These are phyloP conservation scores for Chaetomium globosum DNA, from an alignment of 2,329 filamentous ascomycete genomes.

Conservation along the genomic window DNA sequence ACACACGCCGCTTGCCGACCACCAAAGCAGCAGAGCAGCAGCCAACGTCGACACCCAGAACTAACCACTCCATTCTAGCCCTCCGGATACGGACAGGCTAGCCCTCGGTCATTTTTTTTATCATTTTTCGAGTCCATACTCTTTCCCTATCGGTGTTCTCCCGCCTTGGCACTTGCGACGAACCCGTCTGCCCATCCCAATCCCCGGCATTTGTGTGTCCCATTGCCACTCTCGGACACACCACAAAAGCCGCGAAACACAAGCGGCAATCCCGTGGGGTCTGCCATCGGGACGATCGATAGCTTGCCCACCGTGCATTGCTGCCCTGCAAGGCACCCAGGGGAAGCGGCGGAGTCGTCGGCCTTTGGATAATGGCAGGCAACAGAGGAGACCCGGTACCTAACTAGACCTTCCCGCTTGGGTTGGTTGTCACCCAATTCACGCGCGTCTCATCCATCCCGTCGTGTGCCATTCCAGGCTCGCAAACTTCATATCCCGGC, in stretches of 20 bases:
- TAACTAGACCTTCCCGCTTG: background rate
- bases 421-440: conserved; percentile 17
- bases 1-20: conserved; percentile 31
- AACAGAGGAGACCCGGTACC: conserved; percentile 1
- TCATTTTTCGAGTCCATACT: conserved; percentile 11
- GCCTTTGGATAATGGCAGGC: background rate
- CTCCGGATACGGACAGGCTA: conserved; percentile 10
- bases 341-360: conserved; percentile 16
- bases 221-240: conserved; percentile 20
- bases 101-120: conserved; percentile 18
- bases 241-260: conserved; percentile 29
- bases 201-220: conserved; percentile 29
- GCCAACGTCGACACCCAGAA: conserved; percentile 16
- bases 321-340: conserved; percentile 20
- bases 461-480: conserved; percentile 23
- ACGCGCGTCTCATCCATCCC: conserved; percentile 2
- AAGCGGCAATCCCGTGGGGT: conserved; percentile 32
- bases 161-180: conserved; percentile 24
- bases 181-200: conserved; percentile 10
- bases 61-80: conserved; percentile 21
- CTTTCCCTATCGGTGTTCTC: conserved; percentile 15
- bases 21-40: conserved; percentile 22
- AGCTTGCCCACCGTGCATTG: conserved; percentile 27
- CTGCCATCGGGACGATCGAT: conserved; percentile 29
- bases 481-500: conserved; percentile 29